Conservation (phyloP, 2,329 filamentous ascomycete species). For the Xenoacremonium recifei region DNA sequence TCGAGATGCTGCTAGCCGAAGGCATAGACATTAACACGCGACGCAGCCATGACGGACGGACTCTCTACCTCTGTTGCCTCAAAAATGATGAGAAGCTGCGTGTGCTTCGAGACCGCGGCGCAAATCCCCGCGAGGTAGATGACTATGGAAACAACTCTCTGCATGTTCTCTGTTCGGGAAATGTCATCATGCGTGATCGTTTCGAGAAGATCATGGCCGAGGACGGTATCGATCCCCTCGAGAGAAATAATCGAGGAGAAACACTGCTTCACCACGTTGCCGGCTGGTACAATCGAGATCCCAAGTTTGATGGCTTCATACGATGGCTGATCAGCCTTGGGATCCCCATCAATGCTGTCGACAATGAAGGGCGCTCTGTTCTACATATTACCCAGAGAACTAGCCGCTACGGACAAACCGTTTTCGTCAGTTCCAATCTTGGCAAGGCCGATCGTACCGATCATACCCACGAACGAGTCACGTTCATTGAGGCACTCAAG, state of each 20-base stretch:
- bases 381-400: conserved; percentile 10
- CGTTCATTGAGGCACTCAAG: conserved; percentile 12
- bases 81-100: neutral
- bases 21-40: conserved; percentile 13
- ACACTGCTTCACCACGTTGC: conserved; percentile 15
- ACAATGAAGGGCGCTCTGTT: conserved; percentile 13
- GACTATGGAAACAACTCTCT: conserved; percentile 14
- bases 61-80: conserved; percentile 14
- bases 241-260: conserved; percentile 10
- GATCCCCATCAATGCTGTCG: conserved; percentile 14
- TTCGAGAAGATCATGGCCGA: conserved; percentile 4
- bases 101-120: conserved; percentile 7
- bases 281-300: neutral
- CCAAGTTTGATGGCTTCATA: neutral
- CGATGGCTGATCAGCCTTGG: conserved; percentile 13
- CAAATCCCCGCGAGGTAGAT: conserved; percentile 4
- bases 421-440: too few species aligned
- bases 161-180: neutral
- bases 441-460: neutral
- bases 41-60: conserved; percentile 3
- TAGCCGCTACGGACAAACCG: too few species aligned
- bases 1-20: conserved; percentile 11
- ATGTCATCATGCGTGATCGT: neutral
- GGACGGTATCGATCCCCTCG: conserved; percentile 13
- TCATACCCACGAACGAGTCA: neutral